Conservation (phyloP, 73 alveolate species). For the Vitrella brassicaformis region DNA sequence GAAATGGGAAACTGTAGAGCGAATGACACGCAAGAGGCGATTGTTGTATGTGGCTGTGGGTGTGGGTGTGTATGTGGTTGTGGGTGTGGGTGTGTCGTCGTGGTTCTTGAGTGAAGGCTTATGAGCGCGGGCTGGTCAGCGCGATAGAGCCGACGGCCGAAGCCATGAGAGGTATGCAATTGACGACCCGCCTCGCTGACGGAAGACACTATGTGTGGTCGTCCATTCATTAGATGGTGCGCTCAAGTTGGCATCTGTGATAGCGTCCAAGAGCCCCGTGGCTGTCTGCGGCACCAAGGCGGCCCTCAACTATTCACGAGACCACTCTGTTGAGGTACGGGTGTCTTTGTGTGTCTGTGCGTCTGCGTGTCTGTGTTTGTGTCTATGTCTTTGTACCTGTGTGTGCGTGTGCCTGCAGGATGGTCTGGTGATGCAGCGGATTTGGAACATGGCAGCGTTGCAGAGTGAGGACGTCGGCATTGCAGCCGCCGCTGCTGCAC, state of each 20-base stretch:
- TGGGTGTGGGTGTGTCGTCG: conserved; percentile 21
- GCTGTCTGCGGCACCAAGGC: conserved; percentile 21
- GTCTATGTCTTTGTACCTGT: too few relatives aligned
- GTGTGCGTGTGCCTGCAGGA: background rate
- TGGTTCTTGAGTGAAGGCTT: conserved; percentile 4
- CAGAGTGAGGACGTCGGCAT: background rate
- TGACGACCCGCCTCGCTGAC: background rate
- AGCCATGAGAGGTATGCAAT: background rate
- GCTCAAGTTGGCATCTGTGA: conserved; percentile 18
- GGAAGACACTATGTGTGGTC: background rate
- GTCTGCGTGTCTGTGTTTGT: too few relatives aligned
- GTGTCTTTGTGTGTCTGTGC: too few relatives aligned
- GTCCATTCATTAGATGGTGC: conserved; percentile 42
- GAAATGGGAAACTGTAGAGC: background rate
- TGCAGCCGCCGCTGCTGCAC: too few relatives aligned
- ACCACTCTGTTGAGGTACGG: too few relatives aligned
- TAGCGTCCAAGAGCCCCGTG: conserved; percentile 43
- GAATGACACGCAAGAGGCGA: background rate
- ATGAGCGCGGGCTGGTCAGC: background rate
- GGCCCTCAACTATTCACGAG: background rate
- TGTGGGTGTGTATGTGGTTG: conserved; percentile 24
- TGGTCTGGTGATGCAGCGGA: background rate
- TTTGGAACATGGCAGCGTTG: background rate
- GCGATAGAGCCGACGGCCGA: background rate
- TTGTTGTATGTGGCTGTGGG: conserved; percentile 5